Evolutionary conservation across 208 protist genomes (phyloP).

Genomic region (Trypanosoma lewisi): DNA sequence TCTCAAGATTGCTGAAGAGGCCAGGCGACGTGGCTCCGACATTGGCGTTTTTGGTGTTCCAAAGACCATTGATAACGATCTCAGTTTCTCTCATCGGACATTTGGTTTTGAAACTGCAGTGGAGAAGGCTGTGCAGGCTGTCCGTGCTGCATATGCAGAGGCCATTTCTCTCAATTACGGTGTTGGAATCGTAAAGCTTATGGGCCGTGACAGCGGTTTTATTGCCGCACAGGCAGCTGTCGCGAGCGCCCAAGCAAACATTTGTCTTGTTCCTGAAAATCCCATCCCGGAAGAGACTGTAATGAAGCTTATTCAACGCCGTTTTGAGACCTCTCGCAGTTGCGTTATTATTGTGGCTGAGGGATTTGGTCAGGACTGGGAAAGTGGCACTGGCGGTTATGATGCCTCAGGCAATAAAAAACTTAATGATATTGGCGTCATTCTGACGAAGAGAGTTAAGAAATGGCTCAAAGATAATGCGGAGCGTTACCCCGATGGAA

Average conservation of each 20-base stretch:
- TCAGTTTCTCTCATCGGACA: slow-evolving; percentile 91
- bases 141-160: slow-evolving; percentile 91
- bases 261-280: slow-evolving; percentile 92
- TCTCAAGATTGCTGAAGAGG: slow-evolving; percentile 77
- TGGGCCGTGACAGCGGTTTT: slow-evolving; percentile 94
- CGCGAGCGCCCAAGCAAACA: slow-evolving; percentile 87
- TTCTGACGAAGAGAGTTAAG: slow-evolving; percentile 86
- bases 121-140: slow-evolving; percentile 81
- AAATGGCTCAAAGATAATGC: slow-evolving; percentile 74
- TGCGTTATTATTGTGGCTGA: slow-evolving; percentile 95
- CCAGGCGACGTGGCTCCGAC: slow-evolving; percentile 67
- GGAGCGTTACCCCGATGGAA: slow-evolving; percentile 59
- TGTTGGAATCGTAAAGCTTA: slow-evolving; percentile 94
- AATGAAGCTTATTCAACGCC: slow-evolving; percentile 78
- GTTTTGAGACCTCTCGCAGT: slow-evolving; percentile 69
- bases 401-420: slow-evolving; percentile 94
- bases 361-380: slow-evolving; percentile 91
- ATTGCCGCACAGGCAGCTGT: slow-evolving; percentile 92
- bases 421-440: slow-evolving; percentile 88
- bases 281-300: slow-evolving; percentile 80
- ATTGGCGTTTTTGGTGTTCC: slow-evolving; percentile 93
- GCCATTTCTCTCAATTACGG: slow-evolving; percentile 87
- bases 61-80: slow-evolving; percentile 97
- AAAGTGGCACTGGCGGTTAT: slow-evolving; percentile 46
- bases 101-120: slow-evolving; percentile 96